A percentile compares a stretch with the other conserved stretches of the same genome.
Evolutionary conservation across 176 grass and related monocot species (phyloP).

Genomic region (Typha latifolia): DNA sequence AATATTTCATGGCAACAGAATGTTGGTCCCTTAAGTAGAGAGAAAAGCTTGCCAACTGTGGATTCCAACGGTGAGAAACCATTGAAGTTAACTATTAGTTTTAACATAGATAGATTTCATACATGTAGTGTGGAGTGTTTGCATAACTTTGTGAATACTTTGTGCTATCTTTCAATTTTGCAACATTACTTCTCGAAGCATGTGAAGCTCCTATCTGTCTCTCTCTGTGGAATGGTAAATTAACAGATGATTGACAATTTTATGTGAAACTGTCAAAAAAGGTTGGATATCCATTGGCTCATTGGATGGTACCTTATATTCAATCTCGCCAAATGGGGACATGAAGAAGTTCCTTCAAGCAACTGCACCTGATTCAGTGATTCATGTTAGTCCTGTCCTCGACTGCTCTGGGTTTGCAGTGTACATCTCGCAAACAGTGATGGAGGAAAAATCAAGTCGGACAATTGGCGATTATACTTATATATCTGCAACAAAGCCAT

Average conservation of each 20-base stretch:
- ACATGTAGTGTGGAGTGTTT: not conserved
- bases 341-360: conserved; percentile 42
- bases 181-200: no score
- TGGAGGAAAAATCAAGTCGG: conserved; percentile 46
- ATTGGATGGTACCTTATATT: conserved; percentile 72
- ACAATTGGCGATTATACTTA: conserved; percentile 35
- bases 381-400: conserved; percentile 46
- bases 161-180: not conserved
- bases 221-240: not conserved
- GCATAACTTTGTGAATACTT: not conserved
- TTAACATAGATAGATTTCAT: not conserved
- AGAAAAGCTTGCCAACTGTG: conserved; percentile 34
- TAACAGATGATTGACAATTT: not conserved
- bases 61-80: conserved; percentile 60
- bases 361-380: conserved; percentile 50
- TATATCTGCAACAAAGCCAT: conserved; percentile 45
- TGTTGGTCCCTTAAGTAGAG: conserved; percentile 54
- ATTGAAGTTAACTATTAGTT: not conserved
- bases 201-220: not conserved
- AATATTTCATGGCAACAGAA: conserved; percentile 56
- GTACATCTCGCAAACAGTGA: conserved; percentile 45
- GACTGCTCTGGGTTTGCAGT: conserved; percentile 66
- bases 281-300: conserved; percentile 88
- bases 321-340: conserved; percentile 52
- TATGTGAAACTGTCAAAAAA: conserved; percentile 20